Evolutionary conservation across 495 filamentous ascomycete genomes (phyloP).

Genomic region (Neurospora hispaniola): DNA sequence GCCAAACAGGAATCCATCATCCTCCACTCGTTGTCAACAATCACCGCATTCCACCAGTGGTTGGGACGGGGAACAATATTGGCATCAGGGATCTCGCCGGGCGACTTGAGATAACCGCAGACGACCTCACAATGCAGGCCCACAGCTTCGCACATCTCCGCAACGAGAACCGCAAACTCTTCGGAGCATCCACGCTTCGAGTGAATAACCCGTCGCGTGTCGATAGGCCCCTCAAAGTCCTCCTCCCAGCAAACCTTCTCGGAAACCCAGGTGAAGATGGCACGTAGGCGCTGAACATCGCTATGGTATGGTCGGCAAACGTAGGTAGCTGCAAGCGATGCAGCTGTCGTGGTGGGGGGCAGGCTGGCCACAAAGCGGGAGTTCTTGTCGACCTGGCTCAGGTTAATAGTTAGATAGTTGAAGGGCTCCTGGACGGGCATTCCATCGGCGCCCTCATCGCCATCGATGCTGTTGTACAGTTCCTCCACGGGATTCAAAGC

Average conservation of each 20-base stretch:
- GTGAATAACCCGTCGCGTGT: constrained; percentile 73
- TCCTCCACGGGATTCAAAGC: constrained; percentile 83
- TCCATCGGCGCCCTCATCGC: constrained; percentile 82
- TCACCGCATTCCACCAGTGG: constrained; percentile 97
- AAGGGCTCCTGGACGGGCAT: constrained; percentile 71
- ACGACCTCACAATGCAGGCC: constrained; percentile 79
- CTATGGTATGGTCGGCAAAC: constrained; percentile 91
- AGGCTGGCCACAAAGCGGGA: constrained; percentile 81
- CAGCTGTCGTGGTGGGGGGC: constrained; percentile 80
- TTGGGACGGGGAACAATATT: constrained; percentile 71
- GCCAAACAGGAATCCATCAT: constrained; percentile 93
- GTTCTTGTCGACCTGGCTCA: constrained; percentile 86
- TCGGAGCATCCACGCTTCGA: constrained; percentile 76
- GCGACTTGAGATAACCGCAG: constrained; percentile 78
- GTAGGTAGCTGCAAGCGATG: constrained; percentile 79
- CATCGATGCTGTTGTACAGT: constrained; percentile 73
- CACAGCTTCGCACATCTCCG: constrained; percentile 88
- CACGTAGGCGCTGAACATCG: constrained; percentile 83
- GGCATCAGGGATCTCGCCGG: constrained; percentile 72
- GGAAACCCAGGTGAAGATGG: constrained; percentile 94
- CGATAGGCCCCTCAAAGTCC: constrained; percentile 66
- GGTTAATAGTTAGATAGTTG: constrained; percentile 69
- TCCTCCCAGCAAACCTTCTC: constrained; percentile 97
- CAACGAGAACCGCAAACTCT: constrained; percentile 79
- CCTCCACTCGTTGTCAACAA: constrained; percentile 91